Percentiles rank a stretch among this genome's conserved stretches.
phyloP scores from a whole-genome alignment of 176 grass and related monocot species.

The Rhipidocladum racemiflorum region DNA sequence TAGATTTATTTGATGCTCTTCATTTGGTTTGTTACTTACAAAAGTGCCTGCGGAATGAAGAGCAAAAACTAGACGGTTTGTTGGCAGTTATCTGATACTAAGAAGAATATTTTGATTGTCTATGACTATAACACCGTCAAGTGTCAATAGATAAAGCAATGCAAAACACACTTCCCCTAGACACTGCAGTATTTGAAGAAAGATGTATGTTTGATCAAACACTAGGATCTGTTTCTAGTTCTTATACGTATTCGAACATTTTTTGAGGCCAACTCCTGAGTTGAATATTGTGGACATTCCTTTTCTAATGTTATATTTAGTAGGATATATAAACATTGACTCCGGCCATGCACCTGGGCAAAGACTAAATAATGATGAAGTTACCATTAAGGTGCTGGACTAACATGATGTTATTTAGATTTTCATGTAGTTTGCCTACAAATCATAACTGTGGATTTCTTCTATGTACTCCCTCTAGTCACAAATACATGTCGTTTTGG shows the following conservation, averaged over 20 bases:
- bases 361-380: background rate
- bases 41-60: constrained; percentile 4
- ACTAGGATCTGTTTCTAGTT: background rate
- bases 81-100: background rate
- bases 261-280: background rate
- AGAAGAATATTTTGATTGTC: background rate
- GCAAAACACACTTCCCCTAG: background rate
- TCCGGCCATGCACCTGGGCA: background rate
- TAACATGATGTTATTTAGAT: background rate
- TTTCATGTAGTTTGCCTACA: background rate
- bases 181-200: background rate
- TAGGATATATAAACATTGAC: background rate
- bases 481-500: too few species aligned
- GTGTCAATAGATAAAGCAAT: background rate
- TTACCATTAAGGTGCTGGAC: background rate
- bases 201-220: background rate
- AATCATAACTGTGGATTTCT: background rate
- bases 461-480: background rate
- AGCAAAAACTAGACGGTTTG: too few species aligned
- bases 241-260: background rate
- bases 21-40: background rate
- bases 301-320: background rate
- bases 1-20: background rate
- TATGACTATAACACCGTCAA: background rate
- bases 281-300: background rate